Base-by-base conservation (phyloP, 306 rosid genomes). In the Luffa acutangula region DNA sequence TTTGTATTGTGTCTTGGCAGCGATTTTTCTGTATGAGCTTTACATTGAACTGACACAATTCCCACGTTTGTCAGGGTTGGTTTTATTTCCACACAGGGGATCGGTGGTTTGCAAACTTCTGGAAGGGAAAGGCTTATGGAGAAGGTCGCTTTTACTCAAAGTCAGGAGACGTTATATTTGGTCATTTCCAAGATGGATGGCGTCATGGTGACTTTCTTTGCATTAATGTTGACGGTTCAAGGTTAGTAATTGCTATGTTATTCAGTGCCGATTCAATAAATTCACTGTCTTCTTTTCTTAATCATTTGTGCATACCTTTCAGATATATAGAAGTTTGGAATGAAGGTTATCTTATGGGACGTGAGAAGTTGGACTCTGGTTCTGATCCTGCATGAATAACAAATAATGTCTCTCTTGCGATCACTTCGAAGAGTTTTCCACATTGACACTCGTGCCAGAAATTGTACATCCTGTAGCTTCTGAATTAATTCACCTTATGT, bases 51-150 rank as follows among this genome's bases (percentile, higher is more conserved):
- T 64, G 70, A 64, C 70, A 64, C 43, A 64, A 43, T 13, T 74
- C 45, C 60, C 64, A 21, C 65, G 81, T 36, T 87, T 80, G 62
- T 74, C 79, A 93, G 97, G 97, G 97, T 65, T 95, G 98, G 98
- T 87, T 89, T 84, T 95, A 95, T 85, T 95, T 95, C 80, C 97
- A 89, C 78, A 88, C 92, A 1, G 93, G 97, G 34, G 97, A 95
- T 82, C 84, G 97, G 80, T 95, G 97, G 97, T 95, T 95, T 81
- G 92, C 93, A 49, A 95, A 91, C 89, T 95, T 95, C 88, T 95
- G 98, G 97, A 95, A 91, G 88, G 98, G 98, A 82, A 95, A 91
- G 86, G 98, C 98, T 77, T 89, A 89, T 54, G 98, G 98, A 18
- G 97, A 95, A 85, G 93, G 98, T 51, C 92, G 98, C 42, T 95